These are phyloP conservation scores for Trichopus zeylanicus DNA, from an alignment of 116 monocot species.

Conservation along the genomic window DNA sequence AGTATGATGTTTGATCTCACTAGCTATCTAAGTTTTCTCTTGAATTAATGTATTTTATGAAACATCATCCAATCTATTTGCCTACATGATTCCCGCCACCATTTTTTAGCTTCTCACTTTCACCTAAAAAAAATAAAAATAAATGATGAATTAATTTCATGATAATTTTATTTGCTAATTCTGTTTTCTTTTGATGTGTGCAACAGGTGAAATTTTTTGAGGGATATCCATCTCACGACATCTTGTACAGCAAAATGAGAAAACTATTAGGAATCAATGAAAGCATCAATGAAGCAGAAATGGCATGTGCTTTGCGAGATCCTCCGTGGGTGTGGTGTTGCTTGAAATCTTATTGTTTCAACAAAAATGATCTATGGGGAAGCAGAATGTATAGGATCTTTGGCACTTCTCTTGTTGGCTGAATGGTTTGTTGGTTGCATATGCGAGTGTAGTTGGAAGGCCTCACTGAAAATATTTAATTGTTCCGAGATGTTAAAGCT, in stretches of 20 bases:
- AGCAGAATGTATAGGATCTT: constrained; percentile 45
- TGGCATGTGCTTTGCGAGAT: constrained; percentile 10
- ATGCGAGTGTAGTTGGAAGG: no score
- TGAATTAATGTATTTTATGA: not conserved
- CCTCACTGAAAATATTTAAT: no score
- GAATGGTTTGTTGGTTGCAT: no score
- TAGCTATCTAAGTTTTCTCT: not conserved
- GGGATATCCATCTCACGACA: constrained; percentile 15
- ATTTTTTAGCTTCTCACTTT: not conserved
- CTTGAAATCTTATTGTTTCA: constrained; percentile 46
- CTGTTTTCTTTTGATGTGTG: not conserved
- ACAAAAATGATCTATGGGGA: constrained; percentile 41
- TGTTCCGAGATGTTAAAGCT: no score
- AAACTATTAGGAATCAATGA: constrained; percentile 46
- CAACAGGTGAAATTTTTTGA: constrained; percentile 58
- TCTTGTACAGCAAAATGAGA: constrained; percentile 37
- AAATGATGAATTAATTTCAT: not conserved
- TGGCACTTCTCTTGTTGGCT: constrained; percentile 17
- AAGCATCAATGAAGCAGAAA: not conserved
- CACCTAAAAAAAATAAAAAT: not conserved
- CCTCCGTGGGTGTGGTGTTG: constrained; percentile 70
- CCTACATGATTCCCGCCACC: not conserved
- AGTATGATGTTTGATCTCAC: constrained; percentile 19
- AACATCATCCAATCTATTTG: no score
- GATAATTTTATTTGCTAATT: not conserved